These are phyloP conservation scores for Firmiana major DNA, from an alignment of 345 rosid genomes.

Conservation along the genomic window DNA sequence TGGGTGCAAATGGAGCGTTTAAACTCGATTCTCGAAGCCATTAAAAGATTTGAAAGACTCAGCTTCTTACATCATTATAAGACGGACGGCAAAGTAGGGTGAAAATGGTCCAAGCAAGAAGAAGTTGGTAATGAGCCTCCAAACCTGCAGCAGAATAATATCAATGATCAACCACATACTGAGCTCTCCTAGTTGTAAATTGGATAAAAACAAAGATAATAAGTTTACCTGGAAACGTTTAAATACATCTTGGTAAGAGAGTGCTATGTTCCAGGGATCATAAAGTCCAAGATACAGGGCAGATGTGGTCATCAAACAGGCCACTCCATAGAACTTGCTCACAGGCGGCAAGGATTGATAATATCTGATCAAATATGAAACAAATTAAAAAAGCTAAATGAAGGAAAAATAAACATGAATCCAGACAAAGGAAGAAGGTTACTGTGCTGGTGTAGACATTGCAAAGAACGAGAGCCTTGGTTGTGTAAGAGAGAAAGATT, in stretches of 20 bases:
- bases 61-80: conserved; percentile 48
- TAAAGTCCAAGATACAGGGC: conserved; percentile 45
- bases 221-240: conserved; percentile 47
- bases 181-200: neutral
- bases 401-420: neutral
- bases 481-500: neutral
- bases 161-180: neutral
- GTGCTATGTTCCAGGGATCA: conserved; percentile 30
- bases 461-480: neutral
- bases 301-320: conserved; percentile 51
- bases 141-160: conserved; percentile 34
- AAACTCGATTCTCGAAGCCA: neutral
- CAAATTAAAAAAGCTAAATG: neutral
- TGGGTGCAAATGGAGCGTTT: too few relatives aligned
- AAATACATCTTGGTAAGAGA: conserved; percentile 41
- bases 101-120: conserved; percentile 59
- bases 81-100: conserved; percentile 45
- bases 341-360: conserved; percentile 61
- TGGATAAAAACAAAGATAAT: neutral
- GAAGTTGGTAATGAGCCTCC: conserved; percentile 63
- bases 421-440: conserved; percentile 20
- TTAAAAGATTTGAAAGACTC: neutral
- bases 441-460: conserved; percentile 65
- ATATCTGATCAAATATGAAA: conserved; percentile 32
- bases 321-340: conserved; percentile 62